Evolutionary conservation across 306 rosid genomes (phyloP).

Genomic region (Lupinus albus): DNA sequence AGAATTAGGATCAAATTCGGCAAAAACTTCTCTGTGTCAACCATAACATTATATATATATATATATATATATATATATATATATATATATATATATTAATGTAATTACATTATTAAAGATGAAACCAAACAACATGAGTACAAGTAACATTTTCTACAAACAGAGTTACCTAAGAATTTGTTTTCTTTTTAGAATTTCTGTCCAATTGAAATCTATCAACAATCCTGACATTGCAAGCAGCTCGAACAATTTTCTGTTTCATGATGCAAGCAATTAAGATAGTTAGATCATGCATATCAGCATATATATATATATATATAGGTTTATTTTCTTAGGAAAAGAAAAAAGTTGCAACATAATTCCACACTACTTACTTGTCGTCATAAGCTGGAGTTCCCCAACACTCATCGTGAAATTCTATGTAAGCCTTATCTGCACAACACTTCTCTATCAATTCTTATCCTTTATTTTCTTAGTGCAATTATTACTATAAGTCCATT

Average conservation of each 20-base stretch:
- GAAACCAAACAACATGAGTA: background rate
- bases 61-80: too few species aligned
- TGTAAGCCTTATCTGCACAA: constrained; percentile 73
- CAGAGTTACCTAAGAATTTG: constrained; percentile 68
- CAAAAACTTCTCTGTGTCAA: constrained; percentile 70
- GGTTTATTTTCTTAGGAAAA: background rate
- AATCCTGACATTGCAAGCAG: constrained; percentile 92
- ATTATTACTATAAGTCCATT: constrained; percentile 1
- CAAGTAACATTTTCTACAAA: background rate
- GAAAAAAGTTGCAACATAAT: background rate
- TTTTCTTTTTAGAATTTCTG: constrained; percentile 87
- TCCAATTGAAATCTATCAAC: constrained; percentile 98
- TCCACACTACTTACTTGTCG: constrained; percentile 61
- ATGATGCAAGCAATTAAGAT: constrained; percentile 16
- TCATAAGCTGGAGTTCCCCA: constrained; percentile 97
- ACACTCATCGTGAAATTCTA: constrained; percentile 92
- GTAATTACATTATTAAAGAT: background rate
- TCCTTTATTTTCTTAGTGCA: background rate
- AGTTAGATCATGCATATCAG: constrained; percentile 12
- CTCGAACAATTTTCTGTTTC: constrained; percentile 85
- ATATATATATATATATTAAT: background rate
- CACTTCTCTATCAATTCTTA: constrained; percentile 36
- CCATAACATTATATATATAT: background rate
- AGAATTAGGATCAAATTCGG: constrained; percentile 68
- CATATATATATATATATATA: background rate